Conservation (phyloP, 2,329 filamentous ascomycete species). For the Pseudocercospora cruenta region DNA sequence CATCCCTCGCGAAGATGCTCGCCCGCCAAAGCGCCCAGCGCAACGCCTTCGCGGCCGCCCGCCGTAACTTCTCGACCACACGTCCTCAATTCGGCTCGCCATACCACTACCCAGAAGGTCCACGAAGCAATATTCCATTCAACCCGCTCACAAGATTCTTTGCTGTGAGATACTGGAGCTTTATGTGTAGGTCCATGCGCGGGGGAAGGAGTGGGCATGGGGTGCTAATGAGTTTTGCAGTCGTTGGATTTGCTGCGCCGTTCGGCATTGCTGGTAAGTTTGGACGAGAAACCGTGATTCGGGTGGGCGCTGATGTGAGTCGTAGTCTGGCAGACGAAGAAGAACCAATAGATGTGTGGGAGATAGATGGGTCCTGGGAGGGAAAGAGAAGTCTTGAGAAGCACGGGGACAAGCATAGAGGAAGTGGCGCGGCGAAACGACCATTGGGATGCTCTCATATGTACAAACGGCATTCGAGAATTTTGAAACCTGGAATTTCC, state of each 20-base stretch:
- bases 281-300: background rate
- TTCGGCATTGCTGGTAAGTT: slow-evolving; percentile 67
- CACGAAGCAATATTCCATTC: slow-evolving; percentile 94
- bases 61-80: slow-evolving; percentile 93
- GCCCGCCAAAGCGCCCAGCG: slow-evolving; percentile 57
- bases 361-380: background rate
- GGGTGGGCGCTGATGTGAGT: slow-evolving; percentile 14
- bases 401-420: background rate
- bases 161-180: slow-evolving; percentile 78
- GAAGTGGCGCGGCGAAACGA: background rate
- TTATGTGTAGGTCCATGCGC: slow-evolving; percentile 62
- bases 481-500: too few relatives aligned
- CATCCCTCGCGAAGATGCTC: slow-evolving; percentile 34
- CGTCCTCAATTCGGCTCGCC: slow-evolving; percentile 82
- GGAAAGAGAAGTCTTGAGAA: background rate
- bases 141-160: slow-evolving; percentile 92
- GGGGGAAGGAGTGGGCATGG: slow-evolving; percentile 10
- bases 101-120: slow-evolving; percentile 98
- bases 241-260: slow-evolving; percentile 60
- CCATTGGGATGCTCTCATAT: slow-evolving; percentile 8
- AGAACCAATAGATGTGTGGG: slow-evolving; percentile 53
- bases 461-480: slow-evolving; percentile 9
- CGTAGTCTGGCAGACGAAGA: slow-evolving; percentile 69
- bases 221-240: slow-evolving; percentile 50
- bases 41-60: slow-evolving; percentile 66